phyloP scores from a whole-genome alignment of 2,329 filamentous ascomycete genomes.

The Fusarium tjaetaba region DNA sequence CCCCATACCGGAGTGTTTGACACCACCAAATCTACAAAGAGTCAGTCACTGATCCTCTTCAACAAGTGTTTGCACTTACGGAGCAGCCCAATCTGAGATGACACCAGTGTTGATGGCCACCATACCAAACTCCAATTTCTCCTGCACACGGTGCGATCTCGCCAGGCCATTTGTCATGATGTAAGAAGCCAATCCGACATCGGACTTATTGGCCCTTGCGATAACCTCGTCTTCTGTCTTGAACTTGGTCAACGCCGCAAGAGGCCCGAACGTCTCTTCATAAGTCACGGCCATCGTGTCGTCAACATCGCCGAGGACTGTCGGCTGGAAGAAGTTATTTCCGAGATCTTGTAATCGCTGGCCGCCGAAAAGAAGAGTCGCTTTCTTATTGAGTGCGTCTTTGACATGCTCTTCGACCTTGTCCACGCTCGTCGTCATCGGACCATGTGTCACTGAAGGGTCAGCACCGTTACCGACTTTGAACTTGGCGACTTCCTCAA shows the following conservation, averaged over 20 bases:
- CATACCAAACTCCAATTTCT: conserved; percentile 76
- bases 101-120: conserved; percentile 71
- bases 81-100: conserved; percentile 40
- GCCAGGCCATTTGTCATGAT: conserved; percentile 76
- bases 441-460: conserved; percentile 74
- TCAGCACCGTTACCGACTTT: conserved; percentile 71
- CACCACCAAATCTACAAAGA: conserved; percentile 61
- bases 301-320: conserved; percentile 69
- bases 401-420: conserved; percentile 73
- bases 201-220: conserved; percentile 67
- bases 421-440: conserved; percentile 65
- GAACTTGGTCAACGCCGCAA: conserved; percentile 71
- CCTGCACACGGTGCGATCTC: conserved; percentile 71
- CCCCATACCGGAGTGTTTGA: conserved; percentile 71
- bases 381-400: conserved; percentile 72
- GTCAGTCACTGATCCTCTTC: not conserved
- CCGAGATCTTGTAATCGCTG: conserved; percentile 71
- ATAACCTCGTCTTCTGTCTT: conserved; percentile 73
- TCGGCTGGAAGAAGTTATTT: conserved; percentile 76
- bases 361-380: conserved; percentile 70
- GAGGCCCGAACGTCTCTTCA: conserved; percentile 74
- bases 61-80: conserved; percentile 30
- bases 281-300: conserved; percentile 65
- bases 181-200: conserved; percentile 72
- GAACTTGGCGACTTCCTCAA: conserved; percentile 74